phyloP scores from a whole-genome alignment of 768 basidiomycete genomes.

The Ramaria sp. region DNA sequence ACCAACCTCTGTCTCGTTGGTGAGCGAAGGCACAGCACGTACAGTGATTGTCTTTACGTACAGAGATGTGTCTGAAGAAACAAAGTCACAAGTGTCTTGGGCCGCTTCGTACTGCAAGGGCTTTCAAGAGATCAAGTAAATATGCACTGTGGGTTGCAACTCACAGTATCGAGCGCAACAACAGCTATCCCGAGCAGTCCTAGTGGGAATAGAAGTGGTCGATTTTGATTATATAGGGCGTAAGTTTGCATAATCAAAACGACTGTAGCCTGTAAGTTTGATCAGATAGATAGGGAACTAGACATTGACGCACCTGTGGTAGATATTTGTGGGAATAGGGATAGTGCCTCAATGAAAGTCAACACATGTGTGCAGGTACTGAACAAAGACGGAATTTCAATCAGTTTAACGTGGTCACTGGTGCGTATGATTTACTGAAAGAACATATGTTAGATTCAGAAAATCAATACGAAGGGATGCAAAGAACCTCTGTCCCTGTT shows the following conservation, averaged over 20 bases:
- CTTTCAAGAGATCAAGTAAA: background rate
- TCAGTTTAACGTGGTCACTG: background rate
- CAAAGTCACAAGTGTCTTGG: background rate
- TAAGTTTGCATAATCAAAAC: conserved; percentile 3
- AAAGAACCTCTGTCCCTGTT: background rate
- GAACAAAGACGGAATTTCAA: background rate
- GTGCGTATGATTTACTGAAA: background rate
- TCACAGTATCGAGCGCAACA: background rate
- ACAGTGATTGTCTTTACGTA: too few relatives aligned
- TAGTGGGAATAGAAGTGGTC: background rate
- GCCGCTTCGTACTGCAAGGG: background rate
- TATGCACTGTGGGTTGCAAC: background rate
- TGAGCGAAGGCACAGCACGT: too few relatives aligned
- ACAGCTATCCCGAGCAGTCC: background rate
- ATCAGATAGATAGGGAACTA: background rate
- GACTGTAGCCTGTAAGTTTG: background rate
- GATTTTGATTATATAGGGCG: conserved; percentile 2
- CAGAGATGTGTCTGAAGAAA: background rate
- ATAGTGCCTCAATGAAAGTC: background rate
- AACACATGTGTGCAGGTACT: background rate
- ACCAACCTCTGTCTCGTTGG: background rate
- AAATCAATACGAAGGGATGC: background rate
- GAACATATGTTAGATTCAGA: background rate
- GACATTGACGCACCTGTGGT: background rate
- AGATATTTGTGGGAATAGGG: background rate